Conservation (phyloP, 1,139 yeast species). For the Hanseniaspora sp. region DNA sequence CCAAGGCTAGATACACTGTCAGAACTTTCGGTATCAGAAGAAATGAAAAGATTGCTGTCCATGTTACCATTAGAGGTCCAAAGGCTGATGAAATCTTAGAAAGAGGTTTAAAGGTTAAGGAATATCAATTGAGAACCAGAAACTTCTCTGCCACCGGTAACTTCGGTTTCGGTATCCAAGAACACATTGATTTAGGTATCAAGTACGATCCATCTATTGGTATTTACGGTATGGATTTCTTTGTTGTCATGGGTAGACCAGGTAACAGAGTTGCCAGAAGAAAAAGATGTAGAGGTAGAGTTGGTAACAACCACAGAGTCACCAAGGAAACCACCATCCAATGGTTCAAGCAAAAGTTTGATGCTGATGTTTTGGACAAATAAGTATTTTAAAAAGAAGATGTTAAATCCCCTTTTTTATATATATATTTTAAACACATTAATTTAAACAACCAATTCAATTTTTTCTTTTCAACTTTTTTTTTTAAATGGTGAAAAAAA, state of each 20-base stretch:
- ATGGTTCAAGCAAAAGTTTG: slow-evolving; percentile 99
- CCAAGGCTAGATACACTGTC: slow-evolving; percentile 99
- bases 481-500: no score
- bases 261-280: slow-evolving; percentile 99
- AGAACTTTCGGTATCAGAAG: slow-evolving; percentile 99
- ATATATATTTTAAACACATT: no score
- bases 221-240: slow-evolving; percentile 99
- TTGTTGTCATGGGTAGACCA: slow-evolving; percentile 98
- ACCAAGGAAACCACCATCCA: slow-evolving; percentile 85
- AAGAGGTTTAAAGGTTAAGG: slow-evolving; percentile 99
- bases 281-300: slow-evolving; percentile 83
- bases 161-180: slow-evolving; percentile 99
- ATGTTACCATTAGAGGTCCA: slow-evolving; percentile 99
- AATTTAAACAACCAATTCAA: no score
- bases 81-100: slow-evolving; percentile 99
- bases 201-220: slow-evolving; percentile 99
- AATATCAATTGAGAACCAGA: slow-evolving; percentile 86
- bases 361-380: slow-evolving; percentile 90
- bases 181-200: slow-evolving; percentile 99
- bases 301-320: slow-evolving; percentile 91
- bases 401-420: neutral
- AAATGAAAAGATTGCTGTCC: slow-evolving; percentile 99
- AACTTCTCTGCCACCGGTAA: slow-evolving; percentile 99
- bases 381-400: slow-evolving; percentile 31
- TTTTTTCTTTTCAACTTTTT: no score